Evolutionary conservation across 306 rosid genomes (phyloP).

Genomic region (Crotalaria pallida): DNA sequence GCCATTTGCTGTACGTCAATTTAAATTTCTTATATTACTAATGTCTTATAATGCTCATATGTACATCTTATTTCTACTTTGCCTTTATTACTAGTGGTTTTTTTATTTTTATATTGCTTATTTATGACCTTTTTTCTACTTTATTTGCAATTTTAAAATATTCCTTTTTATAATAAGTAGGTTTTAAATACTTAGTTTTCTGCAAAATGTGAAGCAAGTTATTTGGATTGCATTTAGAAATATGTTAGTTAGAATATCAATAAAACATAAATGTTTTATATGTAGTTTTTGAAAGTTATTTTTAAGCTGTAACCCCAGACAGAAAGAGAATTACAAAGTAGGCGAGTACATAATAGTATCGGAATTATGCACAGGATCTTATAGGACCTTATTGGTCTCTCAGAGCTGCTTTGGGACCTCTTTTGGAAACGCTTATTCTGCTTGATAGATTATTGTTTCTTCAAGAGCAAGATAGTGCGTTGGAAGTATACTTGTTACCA

Average conservation of each 20-base stretch:
- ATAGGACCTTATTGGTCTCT: slow-evolving; percentile 93
- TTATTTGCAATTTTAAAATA: not conserved
- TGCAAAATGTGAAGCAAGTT: not conserved
- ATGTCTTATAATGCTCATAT: not conserved
- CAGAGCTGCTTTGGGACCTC: slow-evolving; percentile 89
- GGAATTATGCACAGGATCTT: slow-evolving; percentile 53
- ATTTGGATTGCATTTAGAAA: not conserved
- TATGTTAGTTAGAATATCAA: not conserved
- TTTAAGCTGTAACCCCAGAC: slow-evolving; percentile 4
- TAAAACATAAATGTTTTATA: not conserved
- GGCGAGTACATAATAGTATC: slow-evolving; percentile 4
- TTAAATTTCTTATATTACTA: slow-evolving; percentile 11
- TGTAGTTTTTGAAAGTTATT: not conserved
- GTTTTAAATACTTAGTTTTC: too few relatives aligned
- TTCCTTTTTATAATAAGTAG: not conserved
- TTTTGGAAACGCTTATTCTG: slow-evolving; percentile 77
- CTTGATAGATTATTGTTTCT: slow-evolving; percentile 88
- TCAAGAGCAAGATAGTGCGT: slow-evolving; percentile 64
- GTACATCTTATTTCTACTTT: not conserved
- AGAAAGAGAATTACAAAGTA: not conserved
- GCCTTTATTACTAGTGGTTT: not conserved
- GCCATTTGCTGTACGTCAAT: slow-evolving; percentile 52
- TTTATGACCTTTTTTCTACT: not conserved
- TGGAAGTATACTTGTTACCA: slow-evolving; percentile 62
- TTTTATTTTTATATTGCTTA: not conserved